A percentile compares a stretch with the other conserved stretches of the same genome.
Conservation (phyloP, 768 basidiomycete species). For the Paxillus ammoniavirescens region DNA sequence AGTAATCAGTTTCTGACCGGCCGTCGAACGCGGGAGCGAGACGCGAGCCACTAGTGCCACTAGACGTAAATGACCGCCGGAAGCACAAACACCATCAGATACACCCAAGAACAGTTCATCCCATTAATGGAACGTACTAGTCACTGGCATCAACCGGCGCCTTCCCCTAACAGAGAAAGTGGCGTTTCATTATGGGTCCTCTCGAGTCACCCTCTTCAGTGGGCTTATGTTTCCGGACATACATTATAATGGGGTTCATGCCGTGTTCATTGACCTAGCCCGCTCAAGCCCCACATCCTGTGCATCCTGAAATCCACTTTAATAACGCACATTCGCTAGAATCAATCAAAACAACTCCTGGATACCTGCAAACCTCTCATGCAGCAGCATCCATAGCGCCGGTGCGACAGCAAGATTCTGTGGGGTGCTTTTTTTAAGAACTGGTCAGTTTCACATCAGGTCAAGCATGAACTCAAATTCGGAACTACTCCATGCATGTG, state of each 20-base stretch:
- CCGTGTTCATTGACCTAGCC: conserved; percentile 10
- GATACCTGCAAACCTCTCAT: conserved; percentile 11
- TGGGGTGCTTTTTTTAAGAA: conserved; percentile 14
- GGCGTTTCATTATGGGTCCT: conserved; percentile 9
- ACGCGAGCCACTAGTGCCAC: conserved; percentile 18
- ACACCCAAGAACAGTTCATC: conserved; percentile 22
- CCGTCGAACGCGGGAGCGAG: conserved; percentile 27
- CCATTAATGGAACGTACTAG: conserved; percentile 5
- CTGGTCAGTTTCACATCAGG: conserved; percentile 12
- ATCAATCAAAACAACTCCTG: conserved; percentile 17
- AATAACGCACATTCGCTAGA: neutral
- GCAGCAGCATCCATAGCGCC: conserved; percentile 9
- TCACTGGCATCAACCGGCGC: conserved; percentile 12
- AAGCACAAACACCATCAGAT: conserved; percentile 25
- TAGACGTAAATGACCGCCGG: conserved; percentile 30
- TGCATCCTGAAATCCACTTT: conserved; percentile 23
- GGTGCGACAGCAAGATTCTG: conserved; percentile 12
- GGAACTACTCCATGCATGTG: conserved; percentile 29
- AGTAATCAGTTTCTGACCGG: conserved; percentile 13
- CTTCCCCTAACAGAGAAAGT: conserved; percentile 10
- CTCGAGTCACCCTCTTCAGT: conserved; percentile 9
- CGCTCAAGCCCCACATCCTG: conserved; percentile 32
- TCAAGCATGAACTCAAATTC: conserved; percentile 31
- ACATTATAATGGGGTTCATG: conserved; percentile 21
- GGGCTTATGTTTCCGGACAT: conserved; percentile 6